Base-by-base conservation (phyloP, 306 rosid genomes). In the Chamaecrista fasciculata region DNA sequence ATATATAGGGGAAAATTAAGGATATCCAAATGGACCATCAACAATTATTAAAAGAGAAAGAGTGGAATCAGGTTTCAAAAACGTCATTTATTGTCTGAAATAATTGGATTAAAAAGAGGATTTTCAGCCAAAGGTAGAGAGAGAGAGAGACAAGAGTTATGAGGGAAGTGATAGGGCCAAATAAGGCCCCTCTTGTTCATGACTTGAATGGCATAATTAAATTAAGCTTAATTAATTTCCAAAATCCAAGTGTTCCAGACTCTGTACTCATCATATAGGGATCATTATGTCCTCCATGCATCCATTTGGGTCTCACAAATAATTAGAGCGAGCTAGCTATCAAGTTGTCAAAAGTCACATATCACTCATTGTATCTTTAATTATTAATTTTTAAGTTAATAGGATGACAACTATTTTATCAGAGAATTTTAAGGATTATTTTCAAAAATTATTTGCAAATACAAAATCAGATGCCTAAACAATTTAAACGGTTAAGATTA, bases 11-110 rank as follows among this genome's bases (percentile, higher is more conserved):
- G 10, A 34, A 31, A 16, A 57, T 31, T 34, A 46, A 63, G 52
- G 71, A 55, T n/a, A n/a, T 6, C 71, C 36, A 14, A 57, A 28
- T 43, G 56, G 29, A 67, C 71, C 46, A 63, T 25, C 6, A 31
- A 31, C 61, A 66, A 16, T 58, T 47, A 57, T 48, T 20, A 10
- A 16, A 15, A 56, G 31, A 20, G 8, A 19, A 64, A 57, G 26
- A 70, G 23, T 21, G 20, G 16, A 49, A 56, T 55, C 15, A 43
- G 50, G 71, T 62, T 52, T 73, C n/a, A 2, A 28, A 43, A 49
- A 62, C 51, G 26, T 56, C 75, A 65, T 74, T 64, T 36, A 70
- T 67, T 62, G 52, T 48, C 8, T 33, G 66, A 64, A 57, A 48
- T 51, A 63, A 59, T 58, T 56, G 10, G 25, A 57, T 55, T 70